phyloP scores from a whole-genome alignment of 768 basidiomycete genomes.

The Chalciporus chontae region DNA sequence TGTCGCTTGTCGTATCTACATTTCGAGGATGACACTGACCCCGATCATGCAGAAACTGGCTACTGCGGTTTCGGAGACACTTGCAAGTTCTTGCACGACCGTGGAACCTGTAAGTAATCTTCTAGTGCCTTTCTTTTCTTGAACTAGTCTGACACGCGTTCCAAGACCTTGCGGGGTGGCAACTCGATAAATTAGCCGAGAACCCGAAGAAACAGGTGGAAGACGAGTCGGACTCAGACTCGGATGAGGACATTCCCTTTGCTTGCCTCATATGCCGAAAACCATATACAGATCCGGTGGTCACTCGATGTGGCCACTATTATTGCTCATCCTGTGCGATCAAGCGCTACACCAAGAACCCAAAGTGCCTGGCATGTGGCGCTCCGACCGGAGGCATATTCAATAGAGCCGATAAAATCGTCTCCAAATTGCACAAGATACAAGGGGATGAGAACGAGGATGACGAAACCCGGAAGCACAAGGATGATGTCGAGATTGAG shows the following conservation, averaged over 20 bases:
- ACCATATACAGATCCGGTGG: constrained; percentile 91
- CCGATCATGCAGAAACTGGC: constrained; percentile 79
- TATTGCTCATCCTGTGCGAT: constrained; percentile 95
- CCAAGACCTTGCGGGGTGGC: constrained; percentile 95
- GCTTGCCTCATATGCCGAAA: constrained; percentile 98
- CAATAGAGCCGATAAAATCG: constrained; percentile 90
- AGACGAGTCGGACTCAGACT: constrained; percentile 62
- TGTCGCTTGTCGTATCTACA: constrained; percentile 16
- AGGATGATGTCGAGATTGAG: constrained; percentile 55
- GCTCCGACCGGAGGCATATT: constrained; percentile 94
- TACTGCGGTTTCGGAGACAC: constrained; percentile 99
- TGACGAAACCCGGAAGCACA: constrained; percentile 38
- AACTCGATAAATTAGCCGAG: constrained; percentile 90
- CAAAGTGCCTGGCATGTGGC: constrained; percentile 93
- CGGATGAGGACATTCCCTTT: constrained; percentile 90
- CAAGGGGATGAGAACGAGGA: constrained; percentile 52
- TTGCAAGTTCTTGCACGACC: constrained; percentile 98
- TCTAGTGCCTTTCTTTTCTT: neutral
- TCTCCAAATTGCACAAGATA: constrained; percentile 81
- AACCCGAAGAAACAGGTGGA: constrained; percentile 56
- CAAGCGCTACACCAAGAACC: constrained; percentile 89
- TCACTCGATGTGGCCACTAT: constrained; percentile 95
- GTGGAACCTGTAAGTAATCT: constrained; percentile 77
- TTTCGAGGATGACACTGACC: constrained; percentile 11
- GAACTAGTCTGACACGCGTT: constrained; percentile 10